Base-by-base conservation (phyloP, 2,329 filamentous ascomycete species). In the Aspergillus sp. region DNA sequence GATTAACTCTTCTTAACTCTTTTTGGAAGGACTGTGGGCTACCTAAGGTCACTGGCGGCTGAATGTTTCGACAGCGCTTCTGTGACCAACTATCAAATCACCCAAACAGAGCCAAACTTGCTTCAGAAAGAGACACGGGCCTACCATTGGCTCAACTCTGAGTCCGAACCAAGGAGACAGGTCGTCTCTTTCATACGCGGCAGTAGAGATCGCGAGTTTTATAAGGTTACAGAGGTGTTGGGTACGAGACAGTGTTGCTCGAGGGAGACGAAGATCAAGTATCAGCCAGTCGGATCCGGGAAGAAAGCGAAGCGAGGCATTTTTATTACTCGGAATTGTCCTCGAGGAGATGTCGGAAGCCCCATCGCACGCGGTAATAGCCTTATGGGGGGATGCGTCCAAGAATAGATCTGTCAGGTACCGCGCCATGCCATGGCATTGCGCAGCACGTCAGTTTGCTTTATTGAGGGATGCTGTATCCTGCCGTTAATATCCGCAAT, bases 371-470 rank as follows among this genome's bases (percentile, higher is more conserved):
- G 17, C 11, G 18, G 30, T 39, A 15, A 48, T 32, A 39, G 42
- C 32, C 51, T 47, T 53, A 53, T 53, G 34, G 43, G 34, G 22
- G 51, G 13, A 38, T 45, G 45, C 20, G 32, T 47, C 51, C 43
- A 53, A 48, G 32, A 47, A 53, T 48, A 48, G 51, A 53, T 41
- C 51, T 53, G 51, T 53, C 43, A 53, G 51, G 51, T 32, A 53
- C 51, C 42, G 39, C 41, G 30, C 41, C 18, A 38, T 45, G 18
- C 26, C 26, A 30, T 30, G 26, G 20, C 36, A 53, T 30, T 30
- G 26, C 8, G 34, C 34, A 36, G 51, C 43, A 39, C 20, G 51
- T 41, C 43, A 39, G 32, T 30, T 39, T 47, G 50, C 51, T 22
- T 30, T 53, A 9, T 32, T 12, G 22, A 32, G 18, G 51, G 24